Evolutionary conservation across 108 stramenopile genomes (phyloP).

Genomic region (Nannochloropsis oceanica): DNA sequence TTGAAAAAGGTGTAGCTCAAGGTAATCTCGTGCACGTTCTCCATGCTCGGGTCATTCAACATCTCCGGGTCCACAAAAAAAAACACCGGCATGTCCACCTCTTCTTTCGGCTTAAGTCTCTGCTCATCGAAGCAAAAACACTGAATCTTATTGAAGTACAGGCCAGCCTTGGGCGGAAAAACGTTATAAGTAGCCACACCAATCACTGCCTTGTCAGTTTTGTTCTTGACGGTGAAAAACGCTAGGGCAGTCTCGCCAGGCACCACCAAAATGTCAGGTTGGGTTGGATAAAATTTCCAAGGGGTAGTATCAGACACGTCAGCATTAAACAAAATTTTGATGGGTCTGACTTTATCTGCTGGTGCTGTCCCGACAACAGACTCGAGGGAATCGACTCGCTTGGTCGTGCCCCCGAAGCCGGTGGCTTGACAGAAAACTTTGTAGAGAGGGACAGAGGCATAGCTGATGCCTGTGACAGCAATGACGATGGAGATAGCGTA

Average conservation of each 20-base stretch:
- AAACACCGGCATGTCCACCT: conserved; percentile 97
- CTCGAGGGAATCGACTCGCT: conserved; percentile 30
- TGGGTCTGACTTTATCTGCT: conserved; percentile 60
- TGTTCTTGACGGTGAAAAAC: conserved; percentile 86
- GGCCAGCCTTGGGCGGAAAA: conserved; percentile 79
- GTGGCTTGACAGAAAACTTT: conserved; percentile 98
- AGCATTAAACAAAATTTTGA: conserved; percentile 84
- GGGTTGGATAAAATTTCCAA: conserved; percentile 82
- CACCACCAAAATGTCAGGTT: conserved; percentile 79
- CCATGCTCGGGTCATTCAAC: conserved; percentile 74
- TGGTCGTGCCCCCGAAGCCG: conserved; percentile 95
- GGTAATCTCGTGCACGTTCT: conserved; percentile 70
- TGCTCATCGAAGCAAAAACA: conserved; percentile 99
- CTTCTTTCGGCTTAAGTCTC: conserved; percentile 79
- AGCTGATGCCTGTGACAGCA: conserved; percentile 41
- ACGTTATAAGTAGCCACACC: conserved; percentile 99
- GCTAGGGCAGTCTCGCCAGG: conserved; percentile 92
- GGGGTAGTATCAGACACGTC: conserved; percentile 79
- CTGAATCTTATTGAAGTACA: conserved; percentile 99
- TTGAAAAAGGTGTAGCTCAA: conserved; percentile 96
- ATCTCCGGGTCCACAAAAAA: conserved; percentile 98
- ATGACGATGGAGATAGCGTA: conserved; percentile 37
- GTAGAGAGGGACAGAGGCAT: conserved; percentile 95
- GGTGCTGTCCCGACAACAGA: conserved; percentile 29
- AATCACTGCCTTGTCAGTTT: conserved; percentile 78